Conservation (phyloP, 2,329 filamentous ascomycete genomes). For the Biscogniauxia sp. region DNA sequence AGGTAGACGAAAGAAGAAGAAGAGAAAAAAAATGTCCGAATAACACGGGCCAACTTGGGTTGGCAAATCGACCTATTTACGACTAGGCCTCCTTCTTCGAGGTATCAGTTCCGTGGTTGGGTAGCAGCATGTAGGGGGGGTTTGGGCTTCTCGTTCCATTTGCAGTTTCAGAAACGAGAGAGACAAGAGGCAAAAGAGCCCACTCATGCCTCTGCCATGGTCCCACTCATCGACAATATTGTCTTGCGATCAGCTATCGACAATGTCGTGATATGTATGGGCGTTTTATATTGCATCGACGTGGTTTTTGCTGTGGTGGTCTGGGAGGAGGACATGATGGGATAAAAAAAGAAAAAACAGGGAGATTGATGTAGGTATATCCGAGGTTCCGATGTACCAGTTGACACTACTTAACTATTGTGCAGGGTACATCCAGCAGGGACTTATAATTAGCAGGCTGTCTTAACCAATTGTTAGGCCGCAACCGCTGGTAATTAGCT, state of each 20-base stretch:
- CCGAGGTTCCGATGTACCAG: too few species aligned
- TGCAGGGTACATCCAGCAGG: too few species aligned
- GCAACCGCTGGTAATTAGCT: too few species aligned
- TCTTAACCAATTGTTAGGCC: too few species aligned
- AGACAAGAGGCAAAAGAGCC: background rate
- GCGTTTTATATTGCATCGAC: background rate
- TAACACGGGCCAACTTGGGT: background rate
- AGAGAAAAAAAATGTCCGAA: background rate
- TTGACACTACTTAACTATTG: too few species aligned
- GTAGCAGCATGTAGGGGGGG: slow-evolving; percentile 3
- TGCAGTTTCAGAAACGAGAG: slow-evolving; percentile 21
- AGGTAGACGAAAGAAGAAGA: background rate
- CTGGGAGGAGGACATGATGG: background rate
- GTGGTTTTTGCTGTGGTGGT: background rate
- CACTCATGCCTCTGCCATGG: slow-evolving; percentile 3
- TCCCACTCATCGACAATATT: background rate
- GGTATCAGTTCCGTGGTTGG: background rate
- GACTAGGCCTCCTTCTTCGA: background rate
- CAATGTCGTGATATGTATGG: background rate
- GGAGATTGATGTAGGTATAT: too few species aligned
- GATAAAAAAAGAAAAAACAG: too few species aligned
- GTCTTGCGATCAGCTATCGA: background rate
- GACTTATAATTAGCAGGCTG: too few species aligned
- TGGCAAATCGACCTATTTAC: background rate
- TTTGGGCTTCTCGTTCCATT: slow-evolving; percentile 18